Base-by-base conservation (phyloP, 495 filamentous ascomycete genomes). In the Penicillium samsonianum region DNA sequence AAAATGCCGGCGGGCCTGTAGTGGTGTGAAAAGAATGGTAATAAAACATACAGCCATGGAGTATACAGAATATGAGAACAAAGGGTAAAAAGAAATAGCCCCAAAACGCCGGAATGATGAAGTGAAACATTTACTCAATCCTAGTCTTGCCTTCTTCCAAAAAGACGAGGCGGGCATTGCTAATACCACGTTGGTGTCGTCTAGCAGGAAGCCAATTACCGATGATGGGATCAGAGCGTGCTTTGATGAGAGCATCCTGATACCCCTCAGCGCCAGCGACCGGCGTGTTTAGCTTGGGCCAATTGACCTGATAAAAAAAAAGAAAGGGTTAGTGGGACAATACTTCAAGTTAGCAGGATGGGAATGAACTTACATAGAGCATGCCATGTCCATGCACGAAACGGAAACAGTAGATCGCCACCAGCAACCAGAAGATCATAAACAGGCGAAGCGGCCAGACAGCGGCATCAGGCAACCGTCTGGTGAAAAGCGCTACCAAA, bases 61-160 rank as follows among this genome's bases (percentile, higher is more conserved):
- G 55, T 63, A 28, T 61, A 62, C 52, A 60, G 35, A 50, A 56
- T 53, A 42, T 59, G 50, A 55, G 42, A 23, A 53, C 44, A 51
- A 47, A 53, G 50, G 33, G 35, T n/a, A 41, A 46, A 46, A 45
- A 20, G 30, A 57, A 31, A 31, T 43, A 49, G 35, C 10, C 20
- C 28, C 52, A 16, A 31, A 46, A 40, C 28, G 22, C 14, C 28
- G 26, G 37, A 17, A 8, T 19, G 45, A 46, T n/a, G n/a, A n/a
- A n/a, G 8, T 16, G 37, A 48, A 25, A 49, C 5, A 35, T 53
- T 64, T 75, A 96, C 68, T 96, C 92, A 60, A 94, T 91, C 74
- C 93, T 89, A 78, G 96, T 96, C 80, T 98, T 98, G 17, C 93
- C 93, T 66, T 98, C 93, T 70, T 97, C 93, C 38, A 95, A 75